Evolutionary conservation across 306 rosid species (phyloP).

Genomic region (Trifolium repens): DNA sequence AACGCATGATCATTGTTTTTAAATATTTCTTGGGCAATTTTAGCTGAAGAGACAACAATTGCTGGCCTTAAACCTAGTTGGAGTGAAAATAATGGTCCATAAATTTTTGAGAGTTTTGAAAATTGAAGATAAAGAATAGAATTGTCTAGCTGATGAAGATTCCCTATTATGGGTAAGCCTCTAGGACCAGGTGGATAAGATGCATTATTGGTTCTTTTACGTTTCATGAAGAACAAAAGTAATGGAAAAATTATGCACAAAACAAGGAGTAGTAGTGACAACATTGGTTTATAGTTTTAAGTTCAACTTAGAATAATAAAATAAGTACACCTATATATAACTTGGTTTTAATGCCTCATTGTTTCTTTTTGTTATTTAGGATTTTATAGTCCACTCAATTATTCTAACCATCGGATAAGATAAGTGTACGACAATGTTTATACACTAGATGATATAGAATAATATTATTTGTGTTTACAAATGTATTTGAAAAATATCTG

Average conservation of each 20-base stretch:
- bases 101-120: conserved; percentile 38
- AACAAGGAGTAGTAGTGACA: not conserved
- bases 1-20: conserved; percentile 35
- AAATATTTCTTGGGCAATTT: conserved; percentile 31
- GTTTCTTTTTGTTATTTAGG: no score
- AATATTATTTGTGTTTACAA: no score
- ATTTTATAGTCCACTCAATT: no score
- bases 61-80: conserved; percentile 41
- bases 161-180: conserved; percentile 56
- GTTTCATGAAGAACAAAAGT: not conserved
- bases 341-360: not conserved
- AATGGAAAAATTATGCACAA: not conserved
- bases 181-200: conserved; percentile 50
- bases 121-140: conserved; percentile 39
- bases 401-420: no score
- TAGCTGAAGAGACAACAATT: conserved; percentile 39
- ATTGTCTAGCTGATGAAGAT: conserved; percentile 51
- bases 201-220: not conserved
- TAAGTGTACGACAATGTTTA: no score
- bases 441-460: no score
- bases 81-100: conserved; percentile 53
- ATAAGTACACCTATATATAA: not conserved
- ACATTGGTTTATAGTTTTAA: not conserved
- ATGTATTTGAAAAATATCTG: no score
- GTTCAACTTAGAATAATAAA: not conserved